Evolutionary conservation across 257 asterid genomes (phyloP), one percentile per base, ranked within the genome.

Genomic region (Solanum chaucha): DNA sequence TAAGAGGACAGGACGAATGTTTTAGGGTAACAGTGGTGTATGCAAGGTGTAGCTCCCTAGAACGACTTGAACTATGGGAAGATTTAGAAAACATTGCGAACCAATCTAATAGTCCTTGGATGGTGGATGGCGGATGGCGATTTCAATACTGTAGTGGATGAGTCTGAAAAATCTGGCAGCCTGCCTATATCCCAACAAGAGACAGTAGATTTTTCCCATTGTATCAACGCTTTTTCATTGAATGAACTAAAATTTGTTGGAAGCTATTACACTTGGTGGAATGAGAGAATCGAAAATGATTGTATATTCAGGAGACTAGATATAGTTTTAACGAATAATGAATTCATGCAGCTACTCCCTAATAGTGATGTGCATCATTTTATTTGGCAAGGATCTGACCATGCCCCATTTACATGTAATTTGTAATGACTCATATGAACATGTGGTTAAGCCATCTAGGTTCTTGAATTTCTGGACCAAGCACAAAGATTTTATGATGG

Each of bases 1-100:
- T 59, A 59, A 22, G 0, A 8, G 28, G 28, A 8, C 1, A 0
- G 0, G 14, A 9, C 0, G 0, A 22, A 8, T 20, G 0, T 4
- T 22, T 59, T 59, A 22, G 5, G 68, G 12, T 22, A 4, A 22
- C 0, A 2, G 1, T 0, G 2, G 26, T 59, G 3, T 4, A 22
- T 59, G 68, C 13, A 19, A 59, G 1, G 28, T 59, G 68, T 1
- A 59, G 28, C 2, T 1, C 5, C 6, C 1, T 59, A 1, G 13
- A 20, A 59, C 2, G 28, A 59, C 26, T 22, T 8, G 68, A 59
- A 1, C 13, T 22, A 3, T 59, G 1, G 28, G 3, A 59, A 22
- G 26, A 22, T 59, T 9, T 59, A 9, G 28, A 59, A 28, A 22
- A 59, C 13, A 8, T 59, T 22, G 28, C 0, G 0, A 4, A 9